Evolutionary conservation across 495 filamentous ascomycete species (phyloP), one percentile per base, ranked within the genome.

Genomic region (Xylaria longipes): DNA sequence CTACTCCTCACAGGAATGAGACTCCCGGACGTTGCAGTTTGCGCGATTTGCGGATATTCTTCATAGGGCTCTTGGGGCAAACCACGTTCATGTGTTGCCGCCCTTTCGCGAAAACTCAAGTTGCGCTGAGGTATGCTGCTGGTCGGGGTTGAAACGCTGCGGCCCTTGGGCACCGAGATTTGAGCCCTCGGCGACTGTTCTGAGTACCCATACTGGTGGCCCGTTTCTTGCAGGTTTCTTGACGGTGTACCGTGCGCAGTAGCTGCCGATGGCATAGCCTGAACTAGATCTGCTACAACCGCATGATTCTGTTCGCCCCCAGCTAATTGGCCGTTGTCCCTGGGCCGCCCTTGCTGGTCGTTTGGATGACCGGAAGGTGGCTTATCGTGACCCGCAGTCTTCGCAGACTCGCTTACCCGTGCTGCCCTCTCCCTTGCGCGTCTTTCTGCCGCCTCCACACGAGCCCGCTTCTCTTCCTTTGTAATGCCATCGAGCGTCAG

Each of bases 381-480:
- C 37, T 70, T 65, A 71, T 72, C 25, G 41, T 22, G 69, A 43
- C 69, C 73, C n/a, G 69, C 71, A 65, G 77, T 71, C 35, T 68
- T 71, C 20, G 64, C 67, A 46, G 74, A 73, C 62, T 74, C 76
- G 54, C 81, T 77, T 22, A 74, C 78, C 52, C 73, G 80, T 29
- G 79, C 83, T 33, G 81, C 81, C 73, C 80, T 84, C 66, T 88
- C 85, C 83, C 89, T 81, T 76, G 87, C 80, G 77, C 84, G 84
- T 63, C 85, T 81, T 76, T 97, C 94, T 2, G 92, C 91, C 77
- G 94, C 90, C 80, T 94, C 86, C n/a, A 92, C 88, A 60, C 92
- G 87, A 3, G 92, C 92, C 70, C 92, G 87, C 77, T 94, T 97
- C 76, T 97, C 94, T 75, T 97, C 94, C 79, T 97, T 97, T 78